A percentile compares a stretch with the other conserved stretches of the same genome.
phyloP scores from a whole-genome alignment of 2,329 filamentous ascomycete genomes.

The Pseudogymnoascus sp. region DNA sequence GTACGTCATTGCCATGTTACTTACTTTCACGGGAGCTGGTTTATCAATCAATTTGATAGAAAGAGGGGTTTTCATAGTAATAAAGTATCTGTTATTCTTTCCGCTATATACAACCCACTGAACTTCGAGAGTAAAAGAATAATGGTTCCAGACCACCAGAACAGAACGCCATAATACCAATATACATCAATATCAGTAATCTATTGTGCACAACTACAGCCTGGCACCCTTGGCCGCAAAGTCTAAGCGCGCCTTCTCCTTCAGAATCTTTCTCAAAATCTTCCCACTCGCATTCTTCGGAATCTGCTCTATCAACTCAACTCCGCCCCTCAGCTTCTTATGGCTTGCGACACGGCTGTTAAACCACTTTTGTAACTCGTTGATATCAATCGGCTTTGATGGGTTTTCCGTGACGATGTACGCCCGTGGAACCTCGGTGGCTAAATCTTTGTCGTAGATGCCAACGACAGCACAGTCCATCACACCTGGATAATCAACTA shows the following conservation, averaged over 20 bases:
- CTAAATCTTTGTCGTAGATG: neutral
- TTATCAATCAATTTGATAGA: no score
- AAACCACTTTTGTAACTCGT: neutral
- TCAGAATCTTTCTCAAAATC: conserved; percentile 52
- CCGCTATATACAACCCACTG: neutral
- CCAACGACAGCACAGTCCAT: neutral
- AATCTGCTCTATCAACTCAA: conserved; percentile 49
- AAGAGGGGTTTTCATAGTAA: neutral
- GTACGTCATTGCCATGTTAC: no score
- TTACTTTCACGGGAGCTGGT: no score
- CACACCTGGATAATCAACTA: neutral
- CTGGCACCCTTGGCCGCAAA: neutral
- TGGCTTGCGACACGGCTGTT: conserved; percentile 30
- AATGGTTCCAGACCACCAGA: neutral
- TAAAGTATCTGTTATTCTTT: neutral
- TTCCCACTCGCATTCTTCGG: conserved; percentile 61
- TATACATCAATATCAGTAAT: neutral
- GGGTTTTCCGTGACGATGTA: neutral
- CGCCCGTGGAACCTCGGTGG: neutral
- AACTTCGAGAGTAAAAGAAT: neutral
- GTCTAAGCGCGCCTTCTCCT: conserved; percentile 32
- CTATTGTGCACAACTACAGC: neutral
- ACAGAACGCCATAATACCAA: neutral
- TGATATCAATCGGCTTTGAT: neutral
- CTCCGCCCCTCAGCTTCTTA: conserved; percentile 45